Conservation (phyloP, 257 asterid genomes). For the Fraxinus pennsylvanica region DNA sequence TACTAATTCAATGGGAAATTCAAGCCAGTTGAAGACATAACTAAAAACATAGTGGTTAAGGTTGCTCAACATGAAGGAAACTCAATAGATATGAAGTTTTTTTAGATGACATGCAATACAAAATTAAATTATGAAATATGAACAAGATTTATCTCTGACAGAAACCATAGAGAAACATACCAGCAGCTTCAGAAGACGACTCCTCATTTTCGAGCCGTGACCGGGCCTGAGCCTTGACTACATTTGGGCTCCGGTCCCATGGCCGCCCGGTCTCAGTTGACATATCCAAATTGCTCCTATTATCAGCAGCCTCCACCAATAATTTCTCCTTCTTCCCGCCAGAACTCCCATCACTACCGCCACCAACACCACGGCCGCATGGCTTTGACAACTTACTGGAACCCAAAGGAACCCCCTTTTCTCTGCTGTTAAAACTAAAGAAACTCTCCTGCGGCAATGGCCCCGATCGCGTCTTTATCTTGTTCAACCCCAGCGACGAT, state of each 20-base stretch:
- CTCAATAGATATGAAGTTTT: background rate
- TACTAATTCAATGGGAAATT: background rate
- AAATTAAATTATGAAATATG: no score
- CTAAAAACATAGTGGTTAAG: background rate
- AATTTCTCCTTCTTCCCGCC: conserved; percentile 28
- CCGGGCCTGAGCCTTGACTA: conserved; percentile 26
- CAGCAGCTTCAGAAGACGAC: conserved; percentile 45
- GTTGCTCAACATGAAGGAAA: background rate
- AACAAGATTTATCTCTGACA: background rate
- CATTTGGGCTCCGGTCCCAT: conserved; percentile 42
- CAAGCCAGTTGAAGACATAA: background rate
- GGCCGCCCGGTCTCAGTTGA: conserved; percentile 39
- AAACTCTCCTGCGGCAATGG: conserved; percentile 99
- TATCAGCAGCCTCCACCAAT: conserved; percentile 26
- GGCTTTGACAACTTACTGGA: conserved; percentile 82
- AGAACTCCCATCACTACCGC: conserved; percentile 16
- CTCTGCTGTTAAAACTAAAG: conserved; percentile 70
- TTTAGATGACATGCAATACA: background rate
- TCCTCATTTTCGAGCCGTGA: conserved; percentile 46
- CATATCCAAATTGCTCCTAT: conserved; percentile 40
- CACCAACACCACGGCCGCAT: conserved; percentile 32
- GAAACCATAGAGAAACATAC: conserved; percentile 28
- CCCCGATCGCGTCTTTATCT: conserved; percentile 98
- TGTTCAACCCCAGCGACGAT: conserved; percentile 89
- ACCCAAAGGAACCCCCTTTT: conserved; percentile 70